Evolutionary conservation across 208 protist genomes (phyloP).

Genomic region (Herpetomonas tarakana): DNA sequence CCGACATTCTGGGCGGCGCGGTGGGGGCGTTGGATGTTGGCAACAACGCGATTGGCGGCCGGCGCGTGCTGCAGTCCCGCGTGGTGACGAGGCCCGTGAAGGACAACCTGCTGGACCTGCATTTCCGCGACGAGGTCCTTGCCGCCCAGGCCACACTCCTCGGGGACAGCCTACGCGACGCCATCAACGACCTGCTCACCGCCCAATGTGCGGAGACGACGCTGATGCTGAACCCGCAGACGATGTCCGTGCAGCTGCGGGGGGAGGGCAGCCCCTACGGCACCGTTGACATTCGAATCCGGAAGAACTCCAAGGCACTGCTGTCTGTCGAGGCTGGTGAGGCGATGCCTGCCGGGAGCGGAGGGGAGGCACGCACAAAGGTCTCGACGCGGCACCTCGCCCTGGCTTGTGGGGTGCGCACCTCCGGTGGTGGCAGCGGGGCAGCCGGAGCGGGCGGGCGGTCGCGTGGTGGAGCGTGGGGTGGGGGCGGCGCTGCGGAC

Average conservation of each 20-base stretch:
- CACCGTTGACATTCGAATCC: slow-evolving; percentile 39
- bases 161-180: slow-evolving; percentile 52
- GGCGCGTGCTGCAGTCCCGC: slow-evolving; percentile 51
- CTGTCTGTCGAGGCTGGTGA: slow-evolving; percentile 8
- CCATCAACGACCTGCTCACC: slow-evolving; percentile 52
- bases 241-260: slow-evolving; percentile 40
- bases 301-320: slow-evolving; percentile 34
- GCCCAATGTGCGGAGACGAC: slow-evolving; percentile 56
- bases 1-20: background rate
- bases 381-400: slow-evolving; percentile 70
- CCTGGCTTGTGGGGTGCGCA: slow-evolving; percentile 44
- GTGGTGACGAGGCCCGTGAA: slow-evolving; percentile 59
- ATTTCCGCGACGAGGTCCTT: slow-evolving; percentile 43
- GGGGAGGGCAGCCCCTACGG: slow-evolving; percentile 58
- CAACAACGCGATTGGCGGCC: background rate
- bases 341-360: background rate
- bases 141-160: slow-evolving; percentile 43
- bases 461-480: background rate
- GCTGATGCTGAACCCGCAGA: slow-evolving; percentile 24
- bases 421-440: slow-evolving; percentile 12
- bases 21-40: background rate
- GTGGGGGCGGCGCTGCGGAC: slow-evolving; percentile 5
- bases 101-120: slow-evolving; percentile 60
- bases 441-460: slow-evolving; percentile 4
- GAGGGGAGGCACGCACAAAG: slow-evolving; percentile 29